Conservation (phyloP, 1,139 yeast species). For the Tardiomyces digboiensis region DNA sequence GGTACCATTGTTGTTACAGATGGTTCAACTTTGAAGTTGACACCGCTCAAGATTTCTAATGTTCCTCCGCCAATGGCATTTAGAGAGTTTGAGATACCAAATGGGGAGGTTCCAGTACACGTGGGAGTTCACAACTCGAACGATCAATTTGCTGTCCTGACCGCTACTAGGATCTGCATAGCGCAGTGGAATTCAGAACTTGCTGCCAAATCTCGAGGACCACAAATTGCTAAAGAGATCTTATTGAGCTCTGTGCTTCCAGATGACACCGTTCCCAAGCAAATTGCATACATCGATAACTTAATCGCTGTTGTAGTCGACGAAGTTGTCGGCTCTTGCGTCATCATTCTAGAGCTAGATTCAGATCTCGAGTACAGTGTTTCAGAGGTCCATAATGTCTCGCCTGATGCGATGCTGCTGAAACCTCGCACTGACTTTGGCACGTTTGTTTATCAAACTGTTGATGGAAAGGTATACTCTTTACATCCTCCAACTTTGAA, state of each 20-base stretch:
- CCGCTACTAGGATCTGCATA: not conserved
- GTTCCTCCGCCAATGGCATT: constrained; percentile 93
- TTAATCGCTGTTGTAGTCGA: constrained; percentile 44
- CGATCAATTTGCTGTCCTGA: constrained; percentile 41
- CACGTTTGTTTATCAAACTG: constrained; percentile 46
- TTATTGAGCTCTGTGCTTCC: not conserved
- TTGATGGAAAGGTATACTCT: constrained; percentile 50
- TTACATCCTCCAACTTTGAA: constrained; percentile 4
- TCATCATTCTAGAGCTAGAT: constrained; percentile 9
- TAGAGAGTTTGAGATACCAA: constrained; percentile 45
- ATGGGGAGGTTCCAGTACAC: constrained; percentile 41
- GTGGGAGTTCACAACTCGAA: constrained; percentile 58
- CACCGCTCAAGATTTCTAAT: constrained; percentile 78
- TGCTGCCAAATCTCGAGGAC: not conserved
- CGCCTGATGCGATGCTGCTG: constrained; percentile 34
- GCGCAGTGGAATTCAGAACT: not conserved
- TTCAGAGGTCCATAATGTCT: constrained; percentile 5
- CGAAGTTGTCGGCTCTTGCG: constrained; percentile 28
- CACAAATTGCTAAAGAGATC: not conserved
- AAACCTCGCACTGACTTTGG: constrained; percentile 48
- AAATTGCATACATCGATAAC: constrained; percentile 49
- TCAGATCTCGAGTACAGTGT: constrained; percentile 3
- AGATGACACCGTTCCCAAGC: constrained; percentile 33
- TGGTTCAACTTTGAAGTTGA: constrained; percentile 60
- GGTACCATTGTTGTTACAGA: constrained; percentile 82